Evolutionary conservation across 192 early-diverging fungal species (phyloP), one percentile per base, ranked within the genome.

Genomic region (Globomyces pollinis-pini): DNA sequence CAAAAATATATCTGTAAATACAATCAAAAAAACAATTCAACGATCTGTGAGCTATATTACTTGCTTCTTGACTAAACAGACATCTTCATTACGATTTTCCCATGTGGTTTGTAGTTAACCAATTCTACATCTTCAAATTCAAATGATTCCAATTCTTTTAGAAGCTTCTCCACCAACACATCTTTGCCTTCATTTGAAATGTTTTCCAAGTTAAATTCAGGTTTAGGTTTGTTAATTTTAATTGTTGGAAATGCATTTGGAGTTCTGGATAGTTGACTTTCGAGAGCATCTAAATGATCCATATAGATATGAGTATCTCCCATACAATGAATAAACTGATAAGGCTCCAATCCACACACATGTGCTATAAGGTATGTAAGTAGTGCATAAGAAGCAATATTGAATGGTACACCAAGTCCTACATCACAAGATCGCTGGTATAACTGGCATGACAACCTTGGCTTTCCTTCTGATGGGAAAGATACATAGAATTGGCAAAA

Each of bases 401-500:
- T 99, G 68, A 99, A 99, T 0, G 96, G 96, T 0, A 99, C 92
- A 16, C 96, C 96, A 21, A 99, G 76, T 4, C 96, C 96, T 72
- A 99, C 79, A 62, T 99, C 96, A 67, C 88, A 89, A 0, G 91
- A 74, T 1, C 96, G 79, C 69, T 99, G 96, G 74, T 99, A 99
- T 42, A 99, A 77, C 50, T 91, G 87, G 69, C 94, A 97, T 1
- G 90, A 94, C 9, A 99, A 74, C 18, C 65, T 63, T 1, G 80
- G 76, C 11, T 73, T 68, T 0, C 75, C 78, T n/a, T n/a, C n/a
- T n/a, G n/a, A n/a, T n/a, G n/a, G n/a, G n/a, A n/a, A n/a, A 0
- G 94, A 90, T 0, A 99, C 93, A 64, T 89, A 95, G 62, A 99
- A 99, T 73, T 99, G 96, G 65, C 87, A 88, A 60, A 99, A 88